These are phyloP conservation scores for Sechiopsis laciniata DNA, from an alignment of 306 rosid genomes.

Conservation along the genomic window DNA sequence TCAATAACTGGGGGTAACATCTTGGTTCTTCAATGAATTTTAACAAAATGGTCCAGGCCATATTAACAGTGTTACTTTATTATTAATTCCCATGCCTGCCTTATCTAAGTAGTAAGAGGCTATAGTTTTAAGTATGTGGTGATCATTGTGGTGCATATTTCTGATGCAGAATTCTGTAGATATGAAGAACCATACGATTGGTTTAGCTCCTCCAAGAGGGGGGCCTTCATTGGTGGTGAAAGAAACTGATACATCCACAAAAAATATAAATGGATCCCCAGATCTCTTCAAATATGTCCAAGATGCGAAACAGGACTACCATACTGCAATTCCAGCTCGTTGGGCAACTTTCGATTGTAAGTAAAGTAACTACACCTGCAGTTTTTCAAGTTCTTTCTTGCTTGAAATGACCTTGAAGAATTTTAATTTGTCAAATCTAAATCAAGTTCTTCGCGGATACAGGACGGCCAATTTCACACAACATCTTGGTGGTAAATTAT, in stretches of 20 bases:
- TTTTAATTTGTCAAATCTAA: background rate
- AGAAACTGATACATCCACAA: slow-evolving; percentile 31
- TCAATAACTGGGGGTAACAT: too few species aligned
- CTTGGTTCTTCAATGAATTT: too few species aligned
- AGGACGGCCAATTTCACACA: background rate
- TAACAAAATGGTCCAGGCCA: too few species aligned
- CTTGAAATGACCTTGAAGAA: too few species aligned
- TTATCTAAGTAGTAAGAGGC: background rate
- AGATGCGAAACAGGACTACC: slow-evolving; percentile 32
- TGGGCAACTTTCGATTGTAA: slow-evolving; percentile 85
- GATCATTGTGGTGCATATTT: background rate
- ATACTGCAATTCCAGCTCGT: slow-evolving; percentile 37
- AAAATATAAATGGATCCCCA: slow-evolving; percentile 28
- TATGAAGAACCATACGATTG: slow-evolving; percentile 25
- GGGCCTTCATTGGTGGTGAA: slow-evolving; percentile 26
- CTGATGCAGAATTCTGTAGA: slow-evolving; percentile 47
- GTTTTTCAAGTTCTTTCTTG: background rate
- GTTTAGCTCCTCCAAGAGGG: slow-evolving; percentile 32
- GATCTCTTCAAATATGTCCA: slow-evolving; percentile 36
- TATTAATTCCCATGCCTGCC: too few species aligned
- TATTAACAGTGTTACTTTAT: too few species aligned
- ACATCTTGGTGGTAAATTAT: background rate
- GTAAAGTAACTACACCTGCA: slow-evolving; percentile 2
- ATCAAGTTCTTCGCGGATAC: background rate
- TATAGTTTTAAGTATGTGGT: background rate